These are phyloP conservation scores for Curvularia sp. DNA, from an alignment of 2,329 filamentous ascomycete species.

Conservation along the genomic window DNA sequence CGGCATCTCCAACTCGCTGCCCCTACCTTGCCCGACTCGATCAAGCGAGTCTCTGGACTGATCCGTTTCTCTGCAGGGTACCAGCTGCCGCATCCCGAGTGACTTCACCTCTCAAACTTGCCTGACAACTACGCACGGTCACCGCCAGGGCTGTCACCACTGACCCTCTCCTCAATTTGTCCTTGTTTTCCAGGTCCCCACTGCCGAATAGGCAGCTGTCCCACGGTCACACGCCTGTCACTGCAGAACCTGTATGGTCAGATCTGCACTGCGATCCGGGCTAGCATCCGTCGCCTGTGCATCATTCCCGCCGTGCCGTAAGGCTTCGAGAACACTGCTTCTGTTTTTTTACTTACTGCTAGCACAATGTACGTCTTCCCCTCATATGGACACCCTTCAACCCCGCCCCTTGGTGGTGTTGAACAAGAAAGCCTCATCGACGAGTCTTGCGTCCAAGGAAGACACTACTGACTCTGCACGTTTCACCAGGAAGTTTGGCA, in stretches of 20 bases:
- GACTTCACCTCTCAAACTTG: constrained; percentile 40
- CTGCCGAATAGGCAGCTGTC: constrained; percentile 39
- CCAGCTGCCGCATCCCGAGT: constrained; percentile 32
- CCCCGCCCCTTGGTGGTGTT: constrained; percentile 39
- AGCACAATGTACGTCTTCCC: constrained; percentile 50
- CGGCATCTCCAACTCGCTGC: constrained; percentile 33
- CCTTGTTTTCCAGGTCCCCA: constrained; percentile 37
- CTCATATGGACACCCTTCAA: constrained; percentile 46
- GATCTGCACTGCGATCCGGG: constrained; percentile 31
- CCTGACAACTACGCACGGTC: constrained; percentile 42
- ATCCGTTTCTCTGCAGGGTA: constrained; percentile 30
- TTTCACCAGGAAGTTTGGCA: constrained; percentile 92
- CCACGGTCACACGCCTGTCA: constrained; percentile 38
- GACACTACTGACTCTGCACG: constrained; percentile 49
- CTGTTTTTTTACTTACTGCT: constrained; percentile 32
- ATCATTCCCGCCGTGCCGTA: constrained; percentile 34
- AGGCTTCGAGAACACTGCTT: constrained; percentile 28
- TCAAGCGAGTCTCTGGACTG: constrained; percentile 39
- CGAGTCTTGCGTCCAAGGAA: constrained; percentile 47
- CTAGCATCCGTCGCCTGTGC: constrained; percentile 43
- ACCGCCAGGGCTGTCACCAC: constrained; percentile 24
- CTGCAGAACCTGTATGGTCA: constrained; percentile 45
- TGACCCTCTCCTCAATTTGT: constrained; percentile 32
- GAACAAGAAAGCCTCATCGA: constrained; percentile 46
- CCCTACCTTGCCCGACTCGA: constrained; percentile 32